Percentiles rank a stretch among this genome's conserved stretches.
phyloP scores from a whole-genome alignment of 2,329 filamentous ascomycete species.

The Aspergillus spinulosporus region DNA sequence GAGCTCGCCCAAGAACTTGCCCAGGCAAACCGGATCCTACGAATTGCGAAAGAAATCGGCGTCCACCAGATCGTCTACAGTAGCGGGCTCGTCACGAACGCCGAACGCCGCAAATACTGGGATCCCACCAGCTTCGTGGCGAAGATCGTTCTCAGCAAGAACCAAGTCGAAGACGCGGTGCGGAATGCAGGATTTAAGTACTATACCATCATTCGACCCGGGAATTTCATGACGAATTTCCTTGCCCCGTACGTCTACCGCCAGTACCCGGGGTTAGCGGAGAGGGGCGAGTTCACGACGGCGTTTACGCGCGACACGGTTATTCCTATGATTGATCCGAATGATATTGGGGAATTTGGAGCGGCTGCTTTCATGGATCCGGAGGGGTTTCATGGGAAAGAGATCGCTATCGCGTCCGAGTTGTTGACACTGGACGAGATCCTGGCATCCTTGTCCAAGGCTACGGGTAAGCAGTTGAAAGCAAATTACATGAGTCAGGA shows the following conservation, averaged over 20 bases:
- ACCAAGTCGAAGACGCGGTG: conserved; percentile 44
- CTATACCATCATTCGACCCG: conserved; percentile 55
- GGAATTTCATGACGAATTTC: conserved; percentile 56
- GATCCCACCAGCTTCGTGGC: conserved; percentile 31
- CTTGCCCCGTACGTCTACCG: conserved; percentile 43
- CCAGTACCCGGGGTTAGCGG: conserved; percentile 44
- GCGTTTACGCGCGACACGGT: conserved; percentile 37
- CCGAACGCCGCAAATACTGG: conserved; percentile 30
- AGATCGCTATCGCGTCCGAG: conserved; percentile 47
- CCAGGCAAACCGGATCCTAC: conserved; percentile 29
- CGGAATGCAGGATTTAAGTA: conserved; percentile 39
- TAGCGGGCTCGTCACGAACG: conserved; percentile 31
- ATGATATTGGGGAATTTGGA: conserved; percentile 52
- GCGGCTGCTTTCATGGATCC: conserved; percentile 48
- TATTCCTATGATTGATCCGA: conserved; percentile 49
- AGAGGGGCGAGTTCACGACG: conserved; percentile 41
- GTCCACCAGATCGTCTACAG: conserved; percentile 36
- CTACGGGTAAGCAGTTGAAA: conserved; percentile 38
- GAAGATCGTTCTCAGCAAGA: conserved; percentile 42
- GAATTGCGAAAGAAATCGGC: conserved; percentile 30
- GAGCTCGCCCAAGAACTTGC: conserved; percentile 23
- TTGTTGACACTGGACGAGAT: conserved; percentile 40
- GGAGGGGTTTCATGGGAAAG: conserved; percentile 41
- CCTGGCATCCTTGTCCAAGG: conserved; percentile 38
- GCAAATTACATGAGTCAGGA: conserved; percentile 44